These are phyloP conservation scores for Neltuma alba DNA, from an alignment of 306 rosid genomes.

Conservation along the genomic window DNA sequence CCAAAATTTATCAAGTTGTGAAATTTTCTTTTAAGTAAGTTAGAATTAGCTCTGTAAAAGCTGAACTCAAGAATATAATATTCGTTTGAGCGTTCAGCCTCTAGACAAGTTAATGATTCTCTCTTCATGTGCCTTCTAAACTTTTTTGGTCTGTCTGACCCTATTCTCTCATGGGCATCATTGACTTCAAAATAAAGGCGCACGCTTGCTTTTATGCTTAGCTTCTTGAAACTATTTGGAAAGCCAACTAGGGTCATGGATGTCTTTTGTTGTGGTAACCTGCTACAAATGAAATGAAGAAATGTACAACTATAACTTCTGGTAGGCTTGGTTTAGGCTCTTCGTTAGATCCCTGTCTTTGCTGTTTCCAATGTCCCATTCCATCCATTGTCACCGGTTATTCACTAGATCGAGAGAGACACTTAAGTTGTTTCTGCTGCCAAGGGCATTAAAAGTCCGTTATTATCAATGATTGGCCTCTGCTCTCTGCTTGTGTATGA, in stretches of 20 bases:
- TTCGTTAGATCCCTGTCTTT: conserved; percentile 10
- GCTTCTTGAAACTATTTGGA: conserved; percentile 11
- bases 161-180: too few species aligned
- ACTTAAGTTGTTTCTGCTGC: background rate
- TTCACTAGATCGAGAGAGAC: background rate
- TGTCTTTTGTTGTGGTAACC: background rate
- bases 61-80: too few species aligned
- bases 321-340: conserved; percentile 15
- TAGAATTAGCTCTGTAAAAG: too few species aligned
- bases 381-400: background rate
- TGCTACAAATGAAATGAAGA: conserved; percentile 17
- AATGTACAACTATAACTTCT: conserved; percentile 8
- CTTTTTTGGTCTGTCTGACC: too few species aligned
- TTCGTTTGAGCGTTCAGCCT: too few species aligned
- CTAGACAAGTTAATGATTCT: too few species aligned
- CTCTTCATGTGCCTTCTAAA: too few species aligned
- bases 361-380: background rate
- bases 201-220: background rate
- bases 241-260: conserved; percentile 4
- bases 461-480: conserved; percentile 2
- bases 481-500: conserved; percentile 1
- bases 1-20: too few species aligned
- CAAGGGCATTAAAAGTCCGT: conserved; percentile 20
- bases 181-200: too few species aligned
- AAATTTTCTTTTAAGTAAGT: too few species aligned